These are phyloP conservation scores for Podila horticola DNA, from an alignment of 192 early-diverging fungal species.

Conservation along the genomic window DNA sequence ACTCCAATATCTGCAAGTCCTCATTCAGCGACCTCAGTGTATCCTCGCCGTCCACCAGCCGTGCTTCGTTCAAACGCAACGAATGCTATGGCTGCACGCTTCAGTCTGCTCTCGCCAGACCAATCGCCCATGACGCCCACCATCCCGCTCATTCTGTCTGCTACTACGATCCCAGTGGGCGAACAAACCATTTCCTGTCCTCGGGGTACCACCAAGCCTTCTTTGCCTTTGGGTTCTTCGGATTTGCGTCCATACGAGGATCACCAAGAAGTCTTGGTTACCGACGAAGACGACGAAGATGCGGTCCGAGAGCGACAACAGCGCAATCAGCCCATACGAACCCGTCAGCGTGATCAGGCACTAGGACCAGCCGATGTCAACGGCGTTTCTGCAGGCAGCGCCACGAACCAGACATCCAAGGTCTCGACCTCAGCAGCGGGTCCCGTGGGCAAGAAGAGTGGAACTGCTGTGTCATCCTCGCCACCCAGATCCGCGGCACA, in stretches of 20 bases:
- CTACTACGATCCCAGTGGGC: not conserved
- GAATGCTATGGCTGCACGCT: not conserved
- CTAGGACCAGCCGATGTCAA: not conserved
- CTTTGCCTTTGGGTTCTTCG: not conserved
- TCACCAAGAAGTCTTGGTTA: slow-evolving; percentile 34
- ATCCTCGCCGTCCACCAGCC: not conserved
- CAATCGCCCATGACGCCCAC: not conserved
- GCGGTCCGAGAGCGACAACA: not conserved
- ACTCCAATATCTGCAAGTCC: not conserved
- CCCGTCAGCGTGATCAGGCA: not conserved
- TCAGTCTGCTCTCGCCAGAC: slow-evolving; percentile 1
- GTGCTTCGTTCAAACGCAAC: not conserved
- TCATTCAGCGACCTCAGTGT: not conserved
- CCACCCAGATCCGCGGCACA: not conserved
- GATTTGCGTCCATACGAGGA: slow-evolving; percentile 8
- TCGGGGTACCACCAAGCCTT: not conserved
- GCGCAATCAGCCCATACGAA: not conserved
- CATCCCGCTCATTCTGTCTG: not conserved
- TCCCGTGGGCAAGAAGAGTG: not conserved
- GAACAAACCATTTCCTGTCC: not conserved
- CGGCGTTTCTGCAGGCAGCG: too few species aligned
- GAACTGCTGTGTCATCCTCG: not conserved
- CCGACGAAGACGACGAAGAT: not conserved
- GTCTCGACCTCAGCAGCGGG: too few species aligned
- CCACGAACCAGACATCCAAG: too few species aligned